phyloP scores from a whole-genome alignment of 495 filamentous ascomycete species.

The Penicillium lividum region DNA sequence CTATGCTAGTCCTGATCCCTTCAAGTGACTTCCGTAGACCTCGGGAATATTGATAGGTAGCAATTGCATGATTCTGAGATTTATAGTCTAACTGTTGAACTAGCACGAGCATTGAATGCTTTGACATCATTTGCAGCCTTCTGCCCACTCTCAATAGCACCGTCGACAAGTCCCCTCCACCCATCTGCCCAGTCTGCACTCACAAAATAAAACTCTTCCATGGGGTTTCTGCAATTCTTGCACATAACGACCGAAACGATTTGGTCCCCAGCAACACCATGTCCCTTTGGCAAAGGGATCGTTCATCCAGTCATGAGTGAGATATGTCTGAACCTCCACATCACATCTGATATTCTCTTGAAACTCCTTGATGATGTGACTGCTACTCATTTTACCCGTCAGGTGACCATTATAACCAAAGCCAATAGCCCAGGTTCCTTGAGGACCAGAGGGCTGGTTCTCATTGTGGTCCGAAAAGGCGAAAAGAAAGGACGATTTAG shows the following conservation, averaged over 20 bases:
- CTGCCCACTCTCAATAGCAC: constrained; percentile 34
- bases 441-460: not conserved
- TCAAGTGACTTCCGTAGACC: not conserved
- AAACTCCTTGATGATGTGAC: not conserved
- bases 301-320: constrained; percentile 34
- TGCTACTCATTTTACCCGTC: not conserved
- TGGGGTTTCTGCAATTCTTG: constrained; percentile 23
- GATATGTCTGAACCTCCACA: not conserved
- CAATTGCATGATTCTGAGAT: not conserved
- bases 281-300: constrained; percentile 29
- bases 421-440: not conserved
- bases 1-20: not conserved
- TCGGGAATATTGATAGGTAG: not conserved
- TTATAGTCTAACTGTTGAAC: not conserved
- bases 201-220: constrained; percentile 30
- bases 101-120: not conserved
- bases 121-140: not conserved
- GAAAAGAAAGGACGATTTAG: not conserved
- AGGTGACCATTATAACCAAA: not conserved
- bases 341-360: no score
- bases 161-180: constrained; percentile 35
- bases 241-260: constrained; percentile 18
- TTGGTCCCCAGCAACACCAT: constrained; percentile 26
- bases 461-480: constrained; percentile 1
- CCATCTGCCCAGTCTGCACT: constrained; percentile 36